phyloP scores from a whole-genome alignment of 805 yeast species.

The Hanseniaspora nectarophila region DNA sequence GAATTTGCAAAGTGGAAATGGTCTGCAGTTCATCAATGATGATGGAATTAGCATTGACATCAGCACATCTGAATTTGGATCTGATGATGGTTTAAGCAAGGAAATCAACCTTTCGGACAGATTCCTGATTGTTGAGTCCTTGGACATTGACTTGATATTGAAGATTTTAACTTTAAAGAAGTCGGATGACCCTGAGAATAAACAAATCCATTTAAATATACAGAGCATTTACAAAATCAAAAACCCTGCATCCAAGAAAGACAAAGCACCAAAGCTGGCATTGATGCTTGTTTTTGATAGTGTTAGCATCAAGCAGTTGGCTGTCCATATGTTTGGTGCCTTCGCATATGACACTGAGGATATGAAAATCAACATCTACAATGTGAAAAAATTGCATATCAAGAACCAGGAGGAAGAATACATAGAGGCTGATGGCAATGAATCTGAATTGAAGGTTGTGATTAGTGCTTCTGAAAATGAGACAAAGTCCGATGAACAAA shows the following conservation, averaged over 20 bases:
- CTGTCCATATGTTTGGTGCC: background rate
- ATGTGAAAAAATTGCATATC: background rate
- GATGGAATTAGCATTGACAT: background rate
- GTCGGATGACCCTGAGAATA: constrained; percentile 30
- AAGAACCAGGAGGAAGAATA: background rate
- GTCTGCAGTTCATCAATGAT: background rate
- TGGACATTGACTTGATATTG: background rate
- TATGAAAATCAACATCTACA: background rate
- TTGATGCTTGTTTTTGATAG: background rate
- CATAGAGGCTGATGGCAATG: background rate
- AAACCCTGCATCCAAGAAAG: background rate
- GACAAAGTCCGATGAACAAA: background rate
- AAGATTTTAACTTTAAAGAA: constrained; percentile 25
- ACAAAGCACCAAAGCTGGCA: background rate
- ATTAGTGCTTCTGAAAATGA: background rate
- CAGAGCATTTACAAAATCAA: background rate
- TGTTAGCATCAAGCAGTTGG: background rate
- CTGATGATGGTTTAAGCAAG: background rate
- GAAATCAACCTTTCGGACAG: background rate
- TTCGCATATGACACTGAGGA: background rate
- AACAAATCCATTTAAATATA: background rate
- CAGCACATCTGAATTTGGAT: too few species aligned
- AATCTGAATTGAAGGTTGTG: too few species aligned
- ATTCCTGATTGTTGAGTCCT: background rate
- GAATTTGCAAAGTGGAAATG: background rate